Conservation (phyloP, 1,284 basidiomycete genomes). For the Leucoagaricus sp. region DNA sequence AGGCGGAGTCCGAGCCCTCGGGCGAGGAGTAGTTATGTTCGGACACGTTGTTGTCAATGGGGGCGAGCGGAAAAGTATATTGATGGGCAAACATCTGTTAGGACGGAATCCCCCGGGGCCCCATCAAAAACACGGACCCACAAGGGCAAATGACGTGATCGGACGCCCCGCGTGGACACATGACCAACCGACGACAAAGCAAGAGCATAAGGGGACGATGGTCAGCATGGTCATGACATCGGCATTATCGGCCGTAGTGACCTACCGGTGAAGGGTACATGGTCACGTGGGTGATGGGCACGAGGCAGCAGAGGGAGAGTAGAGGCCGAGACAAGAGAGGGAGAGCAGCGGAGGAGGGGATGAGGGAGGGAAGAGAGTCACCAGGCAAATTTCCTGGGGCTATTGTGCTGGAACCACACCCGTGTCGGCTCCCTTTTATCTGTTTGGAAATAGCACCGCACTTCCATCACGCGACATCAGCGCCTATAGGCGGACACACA, state of each 20-base stretch:
- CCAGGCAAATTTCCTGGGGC: not conserved
- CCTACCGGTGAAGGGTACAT: not conserved
- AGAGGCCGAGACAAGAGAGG: not conserved
- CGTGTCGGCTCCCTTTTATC: slow-evolving; percentile 3
- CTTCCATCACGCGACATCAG: not conserved
- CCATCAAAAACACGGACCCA: slow-evolving; percentile 17
- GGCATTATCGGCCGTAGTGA: not conserved
- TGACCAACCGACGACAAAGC: slow-evolving; percentile 8
- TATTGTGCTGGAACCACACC: not conserved
- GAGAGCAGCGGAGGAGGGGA: not conserved
- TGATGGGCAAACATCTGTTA: slow-evolving; percentile 9
- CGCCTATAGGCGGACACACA: slow-evolving; percentile 3
- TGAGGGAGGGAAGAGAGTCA: not conserved
- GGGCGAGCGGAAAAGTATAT: not conserved
- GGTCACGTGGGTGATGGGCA: not conserved
- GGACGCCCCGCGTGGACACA: slow-evolving; percentile 1
- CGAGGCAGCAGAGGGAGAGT: not conserved
- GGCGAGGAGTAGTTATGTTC: slow-evolving; percentile 3
- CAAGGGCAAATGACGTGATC: slow-evolving; percentile 14
- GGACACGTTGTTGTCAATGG: slow-evolving; percentile 10
- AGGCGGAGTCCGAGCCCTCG: slow-evolving; percentile 9
- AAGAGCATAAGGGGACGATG: not conserved
- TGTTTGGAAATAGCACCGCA: not conserved
- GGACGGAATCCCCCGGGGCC: slow-evolving; percentile 3
- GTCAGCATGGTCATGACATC: not conserved